Evolutionary conservation across 2,329 filamentous ascomycete species (phyloP), one percentile per base, ranked within the genome.

Genomic region (Helotiales sp.): DNA sequence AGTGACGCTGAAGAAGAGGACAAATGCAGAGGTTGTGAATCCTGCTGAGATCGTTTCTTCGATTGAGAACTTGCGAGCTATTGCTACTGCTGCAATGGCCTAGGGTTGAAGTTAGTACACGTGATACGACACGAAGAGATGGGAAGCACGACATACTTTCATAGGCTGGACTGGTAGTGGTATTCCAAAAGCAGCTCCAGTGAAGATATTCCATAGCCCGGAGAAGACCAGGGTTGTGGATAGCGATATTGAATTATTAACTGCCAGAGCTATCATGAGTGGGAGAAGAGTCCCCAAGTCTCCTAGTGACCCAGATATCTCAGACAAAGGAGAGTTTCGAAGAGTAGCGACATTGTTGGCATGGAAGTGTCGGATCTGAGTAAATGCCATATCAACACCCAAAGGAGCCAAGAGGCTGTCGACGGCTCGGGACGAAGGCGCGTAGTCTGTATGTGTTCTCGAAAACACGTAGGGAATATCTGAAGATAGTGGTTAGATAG

Each of bases 161-260:
- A 87, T 87, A n/a, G 93, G 93, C 75, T 97, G 93, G 0, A 97
- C 92, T 0, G 93, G 93, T 3, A 97, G 76, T 2, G 93, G 93
- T 38, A 98, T 88, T 6, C 93, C 93, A 68, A 97, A 98, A 30
- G 87, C 74, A 1, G 87, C 70, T 17, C 93, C 95, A 0, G 93
- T 96, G 12, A 89, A 68, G 55, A 97, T 84, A 69, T 98, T 98
- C 73, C 89, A 93, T 9, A 93, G 69, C 1, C 95, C 95, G 0
- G 91, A 93, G 71, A 96, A 95, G 5, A 98, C 84, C 0, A 98
- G 81, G 0, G 93, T 97, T 48, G 87, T 87, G 25, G 90, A 85
- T 1, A 98, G 81, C 22, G 90, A 88, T 67, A 98, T 90, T 8
- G 90, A 93, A 31, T 82, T 79, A 63, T 90, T 89, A 27, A 90